Conservation (phyloP, 495 filamentous ascomycete species). For the Talaromyces wortmannii region DNA sequence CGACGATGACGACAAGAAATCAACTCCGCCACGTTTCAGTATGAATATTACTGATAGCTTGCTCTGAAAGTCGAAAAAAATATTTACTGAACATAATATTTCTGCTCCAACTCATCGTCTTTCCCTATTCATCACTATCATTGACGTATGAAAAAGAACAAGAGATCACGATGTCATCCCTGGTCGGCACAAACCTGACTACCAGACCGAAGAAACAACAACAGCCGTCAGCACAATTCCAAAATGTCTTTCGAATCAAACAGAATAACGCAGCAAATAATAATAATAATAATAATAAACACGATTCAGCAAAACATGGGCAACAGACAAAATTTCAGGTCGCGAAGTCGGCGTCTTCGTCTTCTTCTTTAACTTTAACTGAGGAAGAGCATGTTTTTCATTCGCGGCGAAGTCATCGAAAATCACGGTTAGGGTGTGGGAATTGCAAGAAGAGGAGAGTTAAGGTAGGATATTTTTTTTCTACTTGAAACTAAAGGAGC, state of each 20-base stretch:
- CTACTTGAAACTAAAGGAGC: no score
- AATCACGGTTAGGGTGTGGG: slow-evolving; percentile 37
- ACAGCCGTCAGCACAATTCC: neutral
- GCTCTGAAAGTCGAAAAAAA: neutral
- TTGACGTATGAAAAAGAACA: no score
- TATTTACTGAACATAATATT: neutral
- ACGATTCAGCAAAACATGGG: neutral
- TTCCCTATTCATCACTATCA: neutral
- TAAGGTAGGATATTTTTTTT: slow-evolving; percentile 28
- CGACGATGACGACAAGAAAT: neutral
- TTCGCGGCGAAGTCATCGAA: slow-evolving; percentile 29
- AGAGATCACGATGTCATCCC: neutral
- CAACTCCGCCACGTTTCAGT: neutral
- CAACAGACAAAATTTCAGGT: neutral
- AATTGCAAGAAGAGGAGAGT: slow-evolving; percentile 42
- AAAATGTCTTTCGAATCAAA: neutral
- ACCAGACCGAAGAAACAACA: neutral
- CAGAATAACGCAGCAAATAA: neutral
- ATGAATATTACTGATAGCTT: neutral
- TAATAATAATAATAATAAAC: neutral
- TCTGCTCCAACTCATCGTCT: neutral
- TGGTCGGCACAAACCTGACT: neutral
- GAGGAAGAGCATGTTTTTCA: slow-evolving; percentile 16
- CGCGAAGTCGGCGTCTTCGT: neutral
- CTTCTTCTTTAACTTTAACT: neutral